Conservation (phyloP, 169 alveolate species). For the Babesia ovata region DNA sequence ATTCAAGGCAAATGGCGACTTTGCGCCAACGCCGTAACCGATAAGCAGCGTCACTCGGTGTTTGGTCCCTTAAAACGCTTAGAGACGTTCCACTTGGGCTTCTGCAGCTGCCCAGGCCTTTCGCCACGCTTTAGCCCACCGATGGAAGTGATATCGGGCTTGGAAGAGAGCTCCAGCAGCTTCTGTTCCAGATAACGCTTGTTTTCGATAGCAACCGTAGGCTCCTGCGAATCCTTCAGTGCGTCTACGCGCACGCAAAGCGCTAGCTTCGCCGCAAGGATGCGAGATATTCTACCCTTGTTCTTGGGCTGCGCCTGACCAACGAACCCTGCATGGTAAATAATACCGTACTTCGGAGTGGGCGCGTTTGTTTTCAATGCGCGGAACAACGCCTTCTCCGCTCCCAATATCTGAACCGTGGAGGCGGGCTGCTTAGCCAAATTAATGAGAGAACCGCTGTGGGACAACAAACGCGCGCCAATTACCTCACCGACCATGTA, state of each 20-base stretch:
- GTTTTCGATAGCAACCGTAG: slow-evolving; percentile 91
- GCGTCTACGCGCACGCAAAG: slow-evolving; percentile 99
- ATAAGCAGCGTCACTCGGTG: slow-evolving; percentile 20
- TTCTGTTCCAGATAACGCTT: slow-evolving; percentile 91
- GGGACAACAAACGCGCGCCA: slow-evolving; percentile 99
- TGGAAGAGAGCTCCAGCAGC: slow-evolving; percentile 67
- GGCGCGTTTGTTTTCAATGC: slow-evolving; percentile 97
- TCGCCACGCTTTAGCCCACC: slow-evolving; percentile 35
- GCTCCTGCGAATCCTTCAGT: slow-evolving; percentile 90
- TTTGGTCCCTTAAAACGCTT: slow-evolving; percentile 23
- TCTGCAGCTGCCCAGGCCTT: slow-evolving; percentile 21
- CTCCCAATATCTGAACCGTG: slow-evolving; percentile 98
- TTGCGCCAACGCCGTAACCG: not conserved
- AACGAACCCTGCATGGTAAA: slow-evolving; percentile 98
- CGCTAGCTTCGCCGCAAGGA: slow-evolving; percentile 98
- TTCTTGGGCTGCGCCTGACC: slow-evolving; percentile 97
- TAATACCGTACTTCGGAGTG: slow-evolving; percentile 99
- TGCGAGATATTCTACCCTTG: slow-evolving; percentile 97
- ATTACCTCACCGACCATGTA: slow-evolving; percentile 98
- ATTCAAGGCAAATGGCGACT: not conserved
- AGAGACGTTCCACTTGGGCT: slow-evolving; percentile 38
- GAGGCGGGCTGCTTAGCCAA: slow-evolving; percentile 99
- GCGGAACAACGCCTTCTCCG: slow-evolving; percentile 98
- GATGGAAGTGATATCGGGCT: slow-evolving; percentile 7
- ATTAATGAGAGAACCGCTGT: slow-evolving; percentile 97